These are phyloP conservation scores for Cephalotrichum gorgonifer DNA, from an alignment of 2,329 filamentous ascomycete genomes.

Conservation along the genomic window DNA sequence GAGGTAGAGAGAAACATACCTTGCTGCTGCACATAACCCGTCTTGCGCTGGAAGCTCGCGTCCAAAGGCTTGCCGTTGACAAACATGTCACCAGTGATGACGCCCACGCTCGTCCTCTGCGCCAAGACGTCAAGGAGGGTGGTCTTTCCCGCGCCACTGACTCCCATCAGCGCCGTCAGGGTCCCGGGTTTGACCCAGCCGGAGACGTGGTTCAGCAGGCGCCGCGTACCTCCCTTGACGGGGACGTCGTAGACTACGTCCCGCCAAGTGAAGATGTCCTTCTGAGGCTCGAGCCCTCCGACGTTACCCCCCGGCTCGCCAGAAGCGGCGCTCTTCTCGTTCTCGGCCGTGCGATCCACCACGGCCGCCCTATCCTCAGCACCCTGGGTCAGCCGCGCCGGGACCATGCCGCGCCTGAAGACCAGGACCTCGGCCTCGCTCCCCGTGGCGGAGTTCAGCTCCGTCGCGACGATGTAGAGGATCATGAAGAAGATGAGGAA, in stretches of 20 bases:
- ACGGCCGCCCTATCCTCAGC: conserved; percentile 18
- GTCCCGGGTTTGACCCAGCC: conserved; percentile 70
- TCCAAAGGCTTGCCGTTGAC: conserved; percentile 59
- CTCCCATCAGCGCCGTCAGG: conserved; percentile 58
- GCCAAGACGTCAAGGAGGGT: conserved; percentile 55
- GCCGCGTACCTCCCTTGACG: conserved; percentile 49
- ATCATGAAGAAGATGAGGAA: conserved; percentile 55
- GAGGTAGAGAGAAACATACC: conserved; percentile 31
- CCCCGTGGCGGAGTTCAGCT: conserved; percentile 52
- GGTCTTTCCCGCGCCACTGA: conserved; percentile 44
- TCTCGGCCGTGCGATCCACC: conserved; percentile 18
- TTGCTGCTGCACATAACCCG: conserved; percentile 61
- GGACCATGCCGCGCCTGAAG: conserved; percentile 41
- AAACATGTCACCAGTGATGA: conserved; percentile 59
- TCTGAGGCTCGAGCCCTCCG: conserved; percentile 29
- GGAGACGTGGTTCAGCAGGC: conserved; percentile 60
- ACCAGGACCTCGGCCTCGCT: conserved; percentile 61
- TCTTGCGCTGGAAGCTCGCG: conserved; percentile 59
- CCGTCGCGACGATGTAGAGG: conserved; percentile 52
- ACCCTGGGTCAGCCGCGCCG: conserved; percentile 28
- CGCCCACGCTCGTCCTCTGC: conserved; percentile 59
- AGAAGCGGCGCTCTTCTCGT: conserved; percentile 47
- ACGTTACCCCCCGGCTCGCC: conserved; percentile 14
- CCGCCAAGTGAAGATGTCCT: conserved; percentile 65
- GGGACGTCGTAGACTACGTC: conserved; percentile 57